A percentile compares a stretch with the other conserved stretches of the same genome.
Conservation (phyloP, 371 early-diverging fungal species). For the Actinomortierella ambigua region DNA sequence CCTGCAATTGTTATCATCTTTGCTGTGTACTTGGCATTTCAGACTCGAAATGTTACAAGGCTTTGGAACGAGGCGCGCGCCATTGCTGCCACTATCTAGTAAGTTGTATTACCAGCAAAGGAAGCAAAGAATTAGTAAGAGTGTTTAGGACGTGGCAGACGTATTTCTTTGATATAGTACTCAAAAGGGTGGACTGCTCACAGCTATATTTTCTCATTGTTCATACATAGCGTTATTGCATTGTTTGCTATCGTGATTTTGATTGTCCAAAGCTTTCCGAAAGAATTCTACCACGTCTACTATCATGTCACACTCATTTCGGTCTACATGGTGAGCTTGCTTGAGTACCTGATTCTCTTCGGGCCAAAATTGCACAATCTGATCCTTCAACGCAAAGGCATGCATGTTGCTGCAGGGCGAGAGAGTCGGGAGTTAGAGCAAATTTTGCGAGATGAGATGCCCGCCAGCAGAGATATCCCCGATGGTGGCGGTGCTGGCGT, state of each 20-base stretch:
- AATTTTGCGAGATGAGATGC: no score
- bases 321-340: slow-evolving; percentile 12
- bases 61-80: slow-evolving; percentile 46
- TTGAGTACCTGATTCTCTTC: slow-evolving; percentile 29
- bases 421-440: neutral
- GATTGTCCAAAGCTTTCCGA: slow-evolving; percentile 25
- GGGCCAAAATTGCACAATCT: slow-evolving; percentile 25
- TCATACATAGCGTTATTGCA: slow-evolving; percentile 11
- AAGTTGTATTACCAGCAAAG: no score
- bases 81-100: slow-evolving; percentile 38
- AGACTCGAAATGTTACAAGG: slow-evolving; percentile 30
- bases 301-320: slow-evolving; percentile 24
- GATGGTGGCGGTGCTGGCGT: no score
- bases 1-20: slow-evolving; percentile 26
- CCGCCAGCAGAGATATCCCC: no score
- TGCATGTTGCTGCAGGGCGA: slow-evolving; percentile 29
- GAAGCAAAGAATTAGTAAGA: no score
- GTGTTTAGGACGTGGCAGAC: no score
- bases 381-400: slow-evolving; percentile 21
- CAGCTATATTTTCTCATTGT: neutral
- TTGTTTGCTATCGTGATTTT: slow-evolving; percentile 26
- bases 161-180: no score
- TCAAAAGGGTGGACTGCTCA: no score
- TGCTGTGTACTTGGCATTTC: slow-evolving; percentile 39
- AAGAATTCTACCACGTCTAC: slow-evolving; percentile 8